Percentiles rank a stretch among this genome's conserved stretches.
Evolutionary conservation across 768 basidiomycete species (phyloP).

Genomic region (Cyclocybe cylindracea): DNA sequence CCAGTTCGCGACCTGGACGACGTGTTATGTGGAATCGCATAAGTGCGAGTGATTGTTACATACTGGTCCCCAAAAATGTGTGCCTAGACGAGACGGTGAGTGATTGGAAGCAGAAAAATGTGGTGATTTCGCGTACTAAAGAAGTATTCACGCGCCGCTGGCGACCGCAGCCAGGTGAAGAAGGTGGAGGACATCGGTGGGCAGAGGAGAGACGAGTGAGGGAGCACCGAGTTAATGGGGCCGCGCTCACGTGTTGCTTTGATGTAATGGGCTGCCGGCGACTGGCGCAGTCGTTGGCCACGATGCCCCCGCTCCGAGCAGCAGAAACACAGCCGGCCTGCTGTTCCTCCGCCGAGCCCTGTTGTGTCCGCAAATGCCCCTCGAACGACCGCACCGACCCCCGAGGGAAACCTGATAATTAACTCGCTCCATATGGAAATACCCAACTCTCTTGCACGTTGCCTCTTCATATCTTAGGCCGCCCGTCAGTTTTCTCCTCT

Average conservation of each 20-base stretch:
- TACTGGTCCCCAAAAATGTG: constrained; percentile 98
- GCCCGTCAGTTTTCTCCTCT: constrained; percentile 11
- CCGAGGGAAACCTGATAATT: constrained; percentile 10
- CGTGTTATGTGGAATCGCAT: constrained; percentile 12
- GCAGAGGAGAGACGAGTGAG: constrained; percentile 15
- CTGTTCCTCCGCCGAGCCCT: too few species aligned
- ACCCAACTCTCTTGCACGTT: constrained; percentile 22
- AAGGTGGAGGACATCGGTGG: constrained; percentile 77
- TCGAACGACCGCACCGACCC: neutral
- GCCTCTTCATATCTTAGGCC: constrained; percentile 6
- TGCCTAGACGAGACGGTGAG: constrained; percentile 56
- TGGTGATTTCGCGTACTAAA: constrained; percentile 65
- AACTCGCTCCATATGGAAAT: constrained; percentile 36
- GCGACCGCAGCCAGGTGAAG: constrained; percentile 87
- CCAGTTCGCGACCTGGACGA: constrained; percentile 90
- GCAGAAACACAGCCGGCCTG: too few species aligned
- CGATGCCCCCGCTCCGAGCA: neutral
- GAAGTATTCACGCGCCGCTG: constrained; percentile 91
- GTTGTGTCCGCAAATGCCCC: too few species aligned
- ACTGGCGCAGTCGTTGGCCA: neutral
- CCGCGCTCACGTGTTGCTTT: constrained; percentile 15
- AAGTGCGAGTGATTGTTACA: constrained; percentile 32
- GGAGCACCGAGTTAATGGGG: constrained; percentile 1
- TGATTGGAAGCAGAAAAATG: constrained; percentile 1
- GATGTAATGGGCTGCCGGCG: neutral